Percentiles rank a stretch among this genome's conserved stretches.
Conservation (phyloP, 768 basidiomycete species). For the Trametes elegans region DNA sequence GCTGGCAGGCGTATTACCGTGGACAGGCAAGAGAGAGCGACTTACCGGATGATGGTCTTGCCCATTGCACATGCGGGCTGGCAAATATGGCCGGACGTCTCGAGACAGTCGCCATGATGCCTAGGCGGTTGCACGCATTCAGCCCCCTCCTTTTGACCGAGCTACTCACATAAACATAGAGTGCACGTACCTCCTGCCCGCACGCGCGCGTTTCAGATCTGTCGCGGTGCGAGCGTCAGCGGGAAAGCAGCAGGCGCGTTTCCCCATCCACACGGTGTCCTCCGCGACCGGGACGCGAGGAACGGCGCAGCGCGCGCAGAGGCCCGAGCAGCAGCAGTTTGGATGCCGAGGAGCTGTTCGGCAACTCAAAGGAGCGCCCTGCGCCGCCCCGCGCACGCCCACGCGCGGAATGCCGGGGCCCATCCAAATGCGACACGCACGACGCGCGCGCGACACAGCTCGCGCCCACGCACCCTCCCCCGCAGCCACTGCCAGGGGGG, state of each 20-base stretch:
- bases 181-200: too few relatives aligned
- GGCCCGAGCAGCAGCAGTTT: neutral
- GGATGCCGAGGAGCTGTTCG: neutral
- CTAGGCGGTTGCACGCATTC: too few relatives aligned
- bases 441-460: too few relatives aligned
- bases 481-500: neutral
- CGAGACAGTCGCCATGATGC: too few relatives aligned
- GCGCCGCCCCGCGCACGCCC: neutral
- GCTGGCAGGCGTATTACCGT: too few relatives aligned
- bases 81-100: too few relatives aligned
- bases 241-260: neutral
- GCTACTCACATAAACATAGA: too few relatives aligned
- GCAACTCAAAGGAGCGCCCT: neutral
- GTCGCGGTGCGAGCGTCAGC: neutral
- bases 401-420: neutral
- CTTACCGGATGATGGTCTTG: too few relatives aligned
- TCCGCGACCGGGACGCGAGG: neutral
- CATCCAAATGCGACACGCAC: neutral
- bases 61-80: too few relatives aligned
- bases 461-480: neutral
- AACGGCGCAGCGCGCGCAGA: neutral
- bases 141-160: too few relatives aligned
- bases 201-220: neutral
- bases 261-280: neutral
- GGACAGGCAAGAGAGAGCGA: too few relatives aligned